Base-by-base conservation (phyloP, 2,329 filamentous ascomycete species). In the Neonectria sp. region DNA sequence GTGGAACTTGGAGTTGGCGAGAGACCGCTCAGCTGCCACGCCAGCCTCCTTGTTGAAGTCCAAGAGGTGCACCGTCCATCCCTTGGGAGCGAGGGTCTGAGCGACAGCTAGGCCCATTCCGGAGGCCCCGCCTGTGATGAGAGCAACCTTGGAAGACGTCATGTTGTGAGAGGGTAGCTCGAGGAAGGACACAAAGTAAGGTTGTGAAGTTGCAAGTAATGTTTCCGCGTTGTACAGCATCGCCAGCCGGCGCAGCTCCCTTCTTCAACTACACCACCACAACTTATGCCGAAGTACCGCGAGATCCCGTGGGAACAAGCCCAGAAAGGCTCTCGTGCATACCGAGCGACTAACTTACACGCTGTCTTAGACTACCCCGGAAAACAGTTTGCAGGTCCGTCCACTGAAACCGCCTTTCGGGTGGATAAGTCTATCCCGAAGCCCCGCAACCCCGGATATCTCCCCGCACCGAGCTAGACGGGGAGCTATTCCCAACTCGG, bases 91-190 rank as follows among this genome's bases (percentile, higher is more conserved):
- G 12, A 67, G 60, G 1, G 48, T 55, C 43, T 66, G 64, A 1
- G 64, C 64, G 17, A 63, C 64, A n/a, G 53, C 59, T 7, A 66
- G 53, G 29, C 64, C 64, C 60, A 63, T 63, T 7, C 60, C 60
- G n/a, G 60, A 63, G 6, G 60, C 60, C 1, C 60, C 55, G 8
- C 60, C 55, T 4, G 60, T 63, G 27, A 63, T 63, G 46, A 63
- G 60, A 8, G 60, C 60, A 6, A 63, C 46, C 5, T 63, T 63
- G 17, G 60, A 63, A 29, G 11, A 49, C 21, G 60, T 3, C 53
- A 63, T 63, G 6, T 12, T 24, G 11, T 11, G 17, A 11, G 7
- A 3, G 21, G 12, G n/a, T n/a, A 3, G 17, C 17, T n/a, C 1
- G 11, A 29, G 8, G 27, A n/a, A 21, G 21, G 15, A n/a, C 17